These are phyloP conservation scores for Colletotrichum euphorbiae DNA, from an alignment of 2,329 filamentous ascomycete genomes.

Conservation along the genomic window DNA sequence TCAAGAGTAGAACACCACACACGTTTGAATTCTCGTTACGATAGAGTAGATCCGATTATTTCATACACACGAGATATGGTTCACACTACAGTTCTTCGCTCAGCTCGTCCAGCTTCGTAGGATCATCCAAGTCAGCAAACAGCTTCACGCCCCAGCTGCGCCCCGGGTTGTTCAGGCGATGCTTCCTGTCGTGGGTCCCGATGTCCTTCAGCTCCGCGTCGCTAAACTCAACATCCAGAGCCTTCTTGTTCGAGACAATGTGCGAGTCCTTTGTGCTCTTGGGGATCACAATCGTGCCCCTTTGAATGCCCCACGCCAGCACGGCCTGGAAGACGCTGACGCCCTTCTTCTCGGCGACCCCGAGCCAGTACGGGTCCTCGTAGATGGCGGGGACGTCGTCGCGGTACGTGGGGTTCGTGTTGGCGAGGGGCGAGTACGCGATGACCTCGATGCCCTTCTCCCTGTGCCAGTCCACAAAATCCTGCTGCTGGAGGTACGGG, in stretches of 20 bases:
- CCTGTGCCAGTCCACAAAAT: constrained; percentile 44
- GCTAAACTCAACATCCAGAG: constrained; percentile 54
- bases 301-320: constrained; percentile 50
- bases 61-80: background rate
- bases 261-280: constrained; percentile 52
- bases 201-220: constrained; percentile 52
- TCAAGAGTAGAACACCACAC: background rate
- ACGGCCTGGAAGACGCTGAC: constrained; percentile 49
- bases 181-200: constrained; percentile 43
- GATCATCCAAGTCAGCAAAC: constrained; percentile 54
- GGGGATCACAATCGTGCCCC: constrained; percentile 49
- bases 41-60: background rate
- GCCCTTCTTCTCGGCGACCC: constrained; percentile 44
- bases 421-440: constrained; percentile 50
- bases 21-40: background rate
- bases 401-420: constrained; percentile 50
- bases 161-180: constrained; percentile 53
- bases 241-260: constrained; percentile 57
- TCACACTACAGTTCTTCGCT: constrained; percentile 23
- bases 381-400: constrained; percentile 44
- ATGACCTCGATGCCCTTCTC: constrained; percentile 50
- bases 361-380: constrained; percentile 40
- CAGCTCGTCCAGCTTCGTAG: constrained; percentile 41
- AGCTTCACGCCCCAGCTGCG: constrained; percentile 53
- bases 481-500: constrained; percentile 63